A percentile compares a stretch with the other conserved stretches of the same genome.
Conservation (phyloP, 1,284 basidiomycete species). For the Veloboletus limbatus region DNA sequence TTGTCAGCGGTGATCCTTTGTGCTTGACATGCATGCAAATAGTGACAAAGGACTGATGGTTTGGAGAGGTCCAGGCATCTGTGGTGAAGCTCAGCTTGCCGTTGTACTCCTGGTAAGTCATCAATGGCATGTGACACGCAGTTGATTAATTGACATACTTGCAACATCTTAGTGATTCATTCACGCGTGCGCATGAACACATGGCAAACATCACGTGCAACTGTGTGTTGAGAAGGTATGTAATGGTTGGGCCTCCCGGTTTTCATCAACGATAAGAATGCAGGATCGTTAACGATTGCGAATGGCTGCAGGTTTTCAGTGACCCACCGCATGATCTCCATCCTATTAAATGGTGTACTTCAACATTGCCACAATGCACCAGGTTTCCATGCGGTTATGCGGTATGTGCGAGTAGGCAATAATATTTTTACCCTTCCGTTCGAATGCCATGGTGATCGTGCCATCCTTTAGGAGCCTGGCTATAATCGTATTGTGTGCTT, state of each 20-base stretch:
- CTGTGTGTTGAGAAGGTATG: neutral
- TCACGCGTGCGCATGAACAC: neutral
- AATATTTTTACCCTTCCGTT: neutral
- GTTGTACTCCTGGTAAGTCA: constrained; percentile 10
- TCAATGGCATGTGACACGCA: too few species aligned
- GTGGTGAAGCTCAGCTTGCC: constrained; percentile 11
- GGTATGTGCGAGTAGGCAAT: constrained; percentile 1
- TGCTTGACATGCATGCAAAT: constrained; percentile 3
- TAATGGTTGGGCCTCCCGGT: constrained; percentile 4
- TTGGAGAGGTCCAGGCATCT: constrained; percentile 14
- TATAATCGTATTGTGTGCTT: neutral
- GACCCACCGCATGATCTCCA: constrained; percentile 6
- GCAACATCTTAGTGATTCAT: neutral
- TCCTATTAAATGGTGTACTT: too few species aligned
- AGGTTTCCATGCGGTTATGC: neutral
- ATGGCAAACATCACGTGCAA: neutral
- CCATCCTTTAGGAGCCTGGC: neutral
- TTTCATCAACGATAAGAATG: constrained; percentile 6
- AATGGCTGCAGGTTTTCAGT: constrained; percentile 3
- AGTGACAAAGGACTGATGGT: constrained; percentile 9
- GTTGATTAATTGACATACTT: neutral
- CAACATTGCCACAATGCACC: too few species aligned
- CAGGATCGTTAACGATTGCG: neutral
- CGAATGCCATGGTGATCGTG: neutral
- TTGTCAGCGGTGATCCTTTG: neutral